Base-by-base conservation (phyloP, 192 early-diverging fungal species). In the Umbelopsis sp. region DNA sequence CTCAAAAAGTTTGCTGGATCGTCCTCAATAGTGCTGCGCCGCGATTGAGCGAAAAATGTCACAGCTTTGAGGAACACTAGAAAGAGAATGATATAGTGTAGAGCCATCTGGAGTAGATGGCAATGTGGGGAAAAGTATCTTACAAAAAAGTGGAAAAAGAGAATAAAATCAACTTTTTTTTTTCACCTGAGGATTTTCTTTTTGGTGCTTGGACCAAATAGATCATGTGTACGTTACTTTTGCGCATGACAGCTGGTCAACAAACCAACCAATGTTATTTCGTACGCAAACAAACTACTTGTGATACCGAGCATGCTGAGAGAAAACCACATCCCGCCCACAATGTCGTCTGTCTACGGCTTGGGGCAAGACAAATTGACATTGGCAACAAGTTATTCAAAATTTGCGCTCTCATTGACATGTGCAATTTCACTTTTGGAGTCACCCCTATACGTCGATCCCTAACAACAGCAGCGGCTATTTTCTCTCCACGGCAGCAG, bases 31-130 rank as follows among this genome's bases (percentile, higher is more conserved):
- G 9, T 35, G 55, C 25, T 25, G 27, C 33, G 21, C 30, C 55
- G 30, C 35, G 55, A 61, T 16, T 61, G 55, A 37, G 33, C 55
- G 30, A 61, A 61, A 30, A 61, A 61, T 22, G 55, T 61, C 15
- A 61, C 30, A 61, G 30, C 55, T 61, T 61, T 61, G 27, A 61
- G 55, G 55, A 61, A 61, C 30, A 61, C n/a, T 25, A 61, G 33
- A 25, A 61, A 61, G 55, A 61, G 55, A 30, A 61, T 61, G 55
- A 61, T 61, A 35, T 61, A 61, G 55, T 61, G 55, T 30, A 61
- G 18, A 61, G 55, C 55, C 55, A 61, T 61, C 55, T 61, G 27
- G 55, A 61, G 55, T 30, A 16, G 25, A 30, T 61, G 10, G 55
- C 48, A 58, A 33, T 10, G 33, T 10, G 53, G 12, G 55, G 25